These are phyloP conservation scores for Lichtheimia ornata DNA, from an alignment of 371 early-diverging fungal species.

Conservation along the genomic window DNA sequence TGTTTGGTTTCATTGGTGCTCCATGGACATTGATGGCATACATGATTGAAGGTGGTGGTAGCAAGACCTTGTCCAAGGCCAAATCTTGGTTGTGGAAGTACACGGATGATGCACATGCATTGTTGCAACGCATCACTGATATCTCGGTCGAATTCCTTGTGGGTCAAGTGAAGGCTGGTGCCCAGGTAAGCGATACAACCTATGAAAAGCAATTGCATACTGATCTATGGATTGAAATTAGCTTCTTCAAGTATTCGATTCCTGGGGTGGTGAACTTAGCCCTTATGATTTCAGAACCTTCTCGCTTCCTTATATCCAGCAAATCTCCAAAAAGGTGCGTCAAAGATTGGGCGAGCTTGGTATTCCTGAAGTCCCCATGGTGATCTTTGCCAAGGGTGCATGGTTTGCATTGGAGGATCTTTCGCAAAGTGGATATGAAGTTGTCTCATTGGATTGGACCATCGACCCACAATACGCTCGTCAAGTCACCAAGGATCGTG, in stretches of 20 bases:
- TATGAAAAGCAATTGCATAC: not conserved
- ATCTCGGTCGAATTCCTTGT: conserved; percentile 85
- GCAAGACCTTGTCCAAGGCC: conserved; percentile 86
- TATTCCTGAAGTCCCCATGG: conserved; percentile 77
- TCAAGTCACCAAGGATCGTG: conserved; percentile 56
- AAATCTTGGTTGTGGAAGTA: conserved; percentile 89
- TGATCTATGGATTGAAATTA: conserved; percentile 19
- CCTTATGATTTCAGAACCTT: conserved; percentile 82
- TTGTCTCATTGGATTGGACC: conserved; percentile 92
- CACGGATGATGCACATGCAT: conserved; percentile 76
- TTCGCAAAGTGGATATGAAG: conserved; percentile 73
- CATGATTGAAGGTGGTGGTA: conserved; percentile 98
- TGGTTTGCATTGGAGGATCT: conserved; percentile 82
- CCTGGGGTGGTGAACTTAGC: conserved; percentile 93
- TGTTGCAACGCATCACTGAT: conserved; percentile 83
- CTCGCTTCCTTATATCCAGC: conserved; percentile 85
- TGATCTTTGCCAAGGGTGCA: conserved; percentile 91
- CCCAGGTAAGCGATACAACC: conserved; percentile 70
- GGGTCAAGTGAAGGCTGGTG: conserved; percentile 96
- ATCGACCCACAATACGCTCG: conserved; percentile 76
- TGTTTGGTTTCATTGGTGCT: conserved; percentile 95
- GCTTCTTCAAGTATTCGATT: conserved; percentile 96
- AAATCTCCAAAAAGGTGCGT: conserved; percentile 81
- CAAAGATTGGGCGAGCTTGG: conserved; percentile 41
- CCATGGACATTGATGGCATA: conserved; percentile 99